A percentile compares a stretch with the other conserved stretches of the same genome.
phyloP scores from a whole-genome alignment of 441 rosid genomes.

The Aquilaria agallochum region DNA sequence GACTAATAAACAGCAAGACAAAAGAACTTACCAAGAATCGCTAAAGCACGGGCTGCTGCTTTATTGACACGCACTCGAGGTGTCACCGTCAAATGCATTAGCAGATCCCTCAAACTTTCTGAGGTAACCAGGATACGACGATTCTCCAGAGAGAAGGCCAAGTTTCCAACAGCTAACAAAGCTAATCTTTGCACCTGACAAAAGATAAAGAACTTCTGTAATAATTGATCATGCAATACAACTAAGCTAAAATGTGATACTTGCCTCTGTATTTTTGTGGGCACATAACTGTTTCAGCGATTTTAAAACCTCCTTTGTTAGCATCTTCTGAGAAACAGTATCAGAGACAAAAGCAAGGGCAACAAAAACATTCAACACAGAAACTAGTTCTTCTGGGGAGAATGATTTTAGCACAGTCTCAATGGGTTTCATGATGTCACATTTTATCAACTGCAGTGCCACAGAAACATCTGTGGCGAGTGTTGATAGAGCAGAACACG shows the following conservation, averaged over 20 bases:
- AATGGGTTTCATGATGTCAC: slow-evolving; percentile 95
- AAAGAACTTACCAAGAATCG: slow-evolving; percentile 80
- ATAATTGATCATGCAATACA: slow-evolving; percentile 11
- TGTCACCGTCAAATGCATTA: slow-evolving; percentile 73
- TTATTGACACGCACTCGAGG: slow-evolving; percentile 81
- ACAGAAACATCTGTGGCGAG: slow-evolving; percentile 91
- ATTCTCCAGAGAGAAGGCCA: slow-evolving; percentile 94
- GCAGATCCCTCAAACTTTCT: slow-evolving; percentile 92
- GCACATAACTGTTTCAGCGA: slow-evolving; percentile 79
- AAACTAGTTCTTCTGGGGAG: slow-evolving; percentile 70
- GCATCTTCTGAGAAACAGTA: slow-evolving; percentile 83
- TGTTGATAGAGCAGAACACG: slow-evolving; percentile 89
- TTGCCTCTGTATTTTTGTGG: slow-evolving; percentile 78
- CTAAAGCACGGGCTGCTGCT: slow-evolving; percentile 98
- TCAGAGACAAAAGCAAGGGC: slow-evolving; percentile 89
- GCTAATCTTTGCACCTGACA: slow-evolving; percentile 89
- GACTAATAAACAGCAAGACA: slow-evolving; percentile 10
- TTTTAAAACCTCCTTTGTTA: slow-evolving; percentile 75
- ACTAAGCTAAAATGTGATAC: slow-evolving; percentile 20
- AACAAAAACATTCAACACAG: slow-evolving; percentile 87
- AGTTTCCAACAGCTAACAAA: slow-evolving; percentile 87
- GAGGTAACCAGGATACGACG: slow-evolving; percentile 84
- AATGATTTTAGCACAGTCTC: slow-evolving; percentile 76
- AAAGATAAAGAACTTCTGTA: slow-evolving; percentile 22
- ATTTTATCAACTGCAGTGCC: slow-evolving; percentile 92